phyloP scores from a whole-genome alignment of 108 stramenopile genomes.

The Halocafeteria seosinensis region DNA sequence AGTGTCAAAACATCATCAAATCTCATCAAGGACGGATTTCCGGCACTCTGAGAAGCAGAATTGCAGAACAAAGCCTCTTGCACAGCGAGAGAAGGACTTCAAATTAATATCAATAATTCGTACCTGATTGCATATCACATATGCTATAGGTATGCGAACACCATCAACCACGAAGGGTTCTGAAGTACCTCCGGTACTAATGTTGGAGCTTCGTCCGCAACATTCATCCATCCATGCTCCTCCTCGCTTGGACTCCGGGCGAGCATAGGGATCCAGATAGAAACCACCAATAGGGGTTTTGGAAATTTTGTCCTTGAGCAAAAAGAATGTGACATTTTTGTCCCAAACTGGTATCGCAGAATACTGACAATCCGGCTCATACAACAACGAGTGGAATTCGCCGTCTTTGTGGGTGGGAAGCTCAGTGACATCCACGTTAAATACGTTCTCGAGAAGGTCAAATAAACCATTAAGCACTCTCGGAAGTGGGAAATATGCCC shows the following conservation, averaged over 20 bases:
- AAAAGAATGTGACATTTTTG: slow-evolving; percentile 79
- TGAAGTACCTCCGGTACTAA: too few species aligned
- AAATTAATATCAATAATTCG: too few species aligned
- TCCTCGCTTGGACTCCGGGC: slow-evolving; percentile 85
- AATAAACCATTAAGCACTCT: slow-evolving; percentile 28
- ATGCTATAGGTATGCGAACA: slow-evolving; percentile 65
- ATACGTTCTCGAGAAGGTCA: slow-evolving; percentile 61
- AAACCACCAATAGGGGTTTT: slow-evolving; percentile 80
- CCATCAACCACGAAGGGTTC: too few species aligned
- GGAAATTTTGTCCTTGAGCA: slow-evolving; percentile 57
- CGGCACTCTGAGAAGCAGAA: slow-evolving; percentile 78
- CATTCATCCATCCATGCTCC: slow-evolving; percentile 45
- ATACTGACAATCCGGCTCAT: too few species aligned
- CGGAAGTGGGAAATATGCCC: slow-evolving; percentile 29
- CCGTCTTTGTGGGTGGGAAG: too few species aligned
- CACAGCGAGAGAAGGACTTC: too few species aligned
- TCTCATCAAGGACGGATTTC: slow-evolving; percentile 86
- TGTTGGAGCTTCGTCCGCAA: background rate
- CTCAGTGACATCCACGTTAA: slow-evolving; percentile 57
- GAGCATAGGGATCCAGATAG: slow-evolving; percentile 82
- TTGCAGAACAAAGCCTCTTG: too few species aligned
- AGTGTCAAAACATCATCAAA: slow-evolving; percentile 92
- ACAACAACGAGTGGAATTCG: too few species aligned
- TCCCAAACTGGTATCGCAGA: slow-evolving; percentile 53
- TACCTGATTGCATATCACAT: slow-evolving; percentile 96